These are phyloP conservation scores for Penicillium freii DNA, from an alignment of 2,329 filamentous ascomycete genomes.

Conservation along the genomic window DNA sequence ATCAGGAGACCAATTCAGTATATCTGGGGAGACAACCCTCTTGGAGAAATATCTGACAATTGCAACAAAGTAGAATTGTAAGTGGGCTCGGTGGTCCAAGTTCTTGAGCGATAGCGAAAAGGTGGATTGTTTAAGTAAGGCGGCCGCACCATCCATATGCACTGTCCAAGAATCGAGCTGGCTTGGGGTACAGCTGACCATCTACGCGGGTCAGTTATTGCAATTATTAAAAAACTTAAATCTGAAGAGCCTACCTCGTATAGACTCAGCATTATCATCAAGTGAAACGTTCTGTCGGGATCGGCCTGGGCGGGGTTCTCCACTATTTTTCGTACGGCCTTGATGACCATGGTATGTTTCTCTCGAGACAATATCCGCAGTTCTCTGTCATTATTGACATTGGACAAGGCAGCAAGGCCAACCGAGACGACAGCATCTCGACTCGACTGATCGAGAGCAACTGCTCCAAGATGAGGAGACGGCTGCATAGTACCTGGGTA, in stretches of 20 bases:
- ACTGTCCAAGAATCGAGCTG: constrained; percentile 18
- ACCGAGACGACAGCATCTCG: constrained; percentile 26
- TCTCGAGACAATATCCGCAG: constrained; percentile 19
- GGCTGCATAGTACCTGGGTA: not conserved
- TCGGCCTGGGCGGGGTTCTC: constrained; percentile 13
- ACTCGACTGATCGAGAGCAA: constrained; percentile 10
- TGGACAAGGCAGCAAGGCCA: constrained; percentile 27
- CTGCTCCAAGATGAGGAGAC: constrained; percentile 5
- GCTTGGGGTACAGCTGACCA: constrained; percentile 20
- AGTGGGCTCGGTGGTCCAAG: constrained; percentile 7
- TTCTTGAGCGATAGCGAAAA: constrained; percentile 3
- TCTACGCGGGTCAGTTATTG: constrained; percentile 10
- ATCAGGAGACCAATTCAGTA: constrained; percentile 16
- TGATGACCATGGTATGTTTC: constrained; percentile 22
- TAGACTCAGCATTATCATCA: constrained; percentile 24
- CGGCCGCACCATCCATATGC: constrained; percentile 24
- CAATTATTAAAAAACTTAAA: not conserved
- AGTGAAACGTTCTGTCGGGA: constrained; percentile 15
- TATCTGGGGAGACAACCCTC: constrained; percentile 6
- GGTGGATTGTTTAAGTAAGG: constrained; percentile 15
- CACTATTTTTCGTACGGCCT: constrained; percentile 16
- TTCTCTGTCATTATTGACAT: constrained; percentile 21
- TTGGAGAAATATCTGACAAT: constrained; percentile 21
- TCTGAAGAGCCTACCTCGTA: constrained; percentile 21
- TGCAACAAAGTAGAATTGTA: constrained; percentile 20